These are phyloP conservation scores for Ustilago crameri DNA, from an alignment of 1,284 basidiomycete genomes.

Conservation along the genomic window DNA sequence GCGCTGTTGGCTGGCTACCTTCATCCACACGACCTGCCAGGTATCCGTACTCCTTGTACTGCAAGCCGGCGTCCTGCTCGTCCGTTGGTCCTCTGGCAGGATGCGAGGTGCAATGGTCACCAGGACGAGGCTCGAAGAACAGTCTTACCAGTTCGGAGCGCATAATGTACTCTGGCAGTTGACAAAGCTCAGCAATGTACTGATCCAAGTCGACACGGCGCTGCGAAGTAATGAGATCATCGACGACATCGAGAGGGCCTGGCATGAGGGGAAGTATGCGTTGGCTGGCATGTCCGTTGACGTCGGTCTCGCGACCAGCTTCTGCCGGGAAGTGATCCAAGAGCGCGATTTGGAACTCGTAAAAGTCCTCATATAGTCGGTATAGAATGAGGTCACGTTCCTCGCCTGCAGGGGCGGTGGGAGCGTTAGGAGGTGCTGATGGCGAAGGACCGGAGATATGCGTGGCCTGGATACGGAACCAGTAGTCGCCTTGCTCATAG, in stretches of 20 bases:
- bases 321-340: slow-evolving; percentile 46
- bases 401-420: slow-evolving; percentile 56
- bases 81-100: slow-evolving; percentile 27
- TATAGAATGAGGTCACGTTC: slow-evolving; percentile 85
- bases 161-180: slow-evolving; percentile 80
- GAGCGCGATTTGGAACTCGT: slow-evolving; percentile 92
- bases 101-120: slow-evolving; percentile 73
- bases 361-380: slow-evolving; percentile 97
- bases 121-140: slow-evolving; percentile 87
- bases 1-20: slow-evolving; percentile 20
- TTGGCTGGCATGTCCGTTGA: slow-evolving; percentile 70
- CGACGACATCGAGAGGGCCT: slow-evolving; percentile 83
- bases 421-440: slow-evolving; percentile 37
- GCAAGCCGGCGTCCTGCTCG: slow-evolving; percentile 23
- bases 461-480: slow-evolving; percentile 92
- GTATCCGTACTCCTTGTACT: slow-evolving; percentile 43
- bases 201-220: slow-evolving; percentile 86
- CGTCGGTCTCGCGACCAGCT: slow-evolving; percentile 48
- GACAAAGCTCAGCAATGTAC: slow-evolving; percentile 84
- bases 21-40: slow-evolving; percentile 25
- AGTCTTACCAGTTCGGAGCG: slow-evolving; percentile 82
- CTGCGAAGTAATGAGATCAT: slow-evolving; percentile 84
- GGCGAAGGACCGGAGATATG: slow-evolving; percentile 70
- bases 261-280: slow-evolving; percentile 95
- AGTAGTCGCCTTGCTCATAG: slow-evolving; percentile 93